Conservation (phyloP, 1,284 basidiomycete genomes). For the Bondarzewia mesenterica region DNA sequence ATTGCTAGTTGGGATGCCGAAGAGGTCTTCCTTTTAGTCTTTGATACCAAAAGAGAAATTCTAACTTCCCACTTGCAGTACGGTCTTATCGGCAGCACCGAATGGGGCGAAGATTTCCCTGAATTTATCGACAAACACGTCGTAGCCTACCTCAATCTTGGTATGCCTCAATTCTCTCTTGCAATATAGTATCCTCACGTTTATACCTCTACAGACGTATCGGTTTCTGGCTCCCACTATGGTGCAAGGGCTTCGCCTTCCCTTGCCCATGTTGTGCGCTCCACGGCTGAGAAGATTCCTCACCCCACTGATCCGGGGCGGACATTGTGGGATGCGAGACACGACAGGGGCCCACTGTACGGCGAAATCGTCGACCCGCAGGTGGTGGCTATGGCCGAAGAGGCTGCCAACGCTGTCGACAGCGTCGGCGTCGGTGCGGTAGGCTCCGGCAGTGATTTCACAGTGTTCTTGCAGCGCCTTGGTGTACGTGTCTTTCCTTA, state of each 20-base stretch:
- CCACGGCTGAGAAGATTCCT: conserved; percentile 58
- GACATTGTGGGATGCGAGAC: conserved; percentile 60
- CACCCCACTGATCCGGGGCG: conserved; percentile 50
- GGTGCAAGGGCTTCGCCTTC: conserved; percentile 57
- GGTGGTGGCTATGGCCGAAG: conserved; percentile 19
- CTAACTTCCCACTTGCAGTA: conserved; percentile 38
- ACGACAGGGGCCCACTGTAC: conserved; percentile 47
- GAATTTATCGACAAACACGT: conserved; percentile 72
- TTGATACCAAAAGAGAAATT: not conserved
- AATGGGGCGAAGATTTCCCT: conserved; percentile 86
- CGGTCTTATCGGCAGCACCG: conserved; percentile 81
- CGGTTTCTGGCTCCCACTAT: conserved; percentile 65
- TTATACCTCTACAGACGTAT: conserved; percentile 38
- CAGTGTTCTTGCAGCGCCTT: conserved; percentile 68
- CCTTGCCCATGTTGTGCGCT: conserved; percentile 66
- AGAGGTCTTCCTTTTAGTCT: conserved; percentile 41
- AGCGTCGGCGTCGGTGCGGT: conserved; percentile 29
- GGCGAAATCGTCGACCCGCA: conserved; percentile 24
- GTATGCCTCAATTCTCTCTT: conserved; percentile 27
- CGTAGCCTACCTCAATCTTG: conserved; percentile 85
- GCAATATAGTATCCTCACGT: conserved; percentile 1
- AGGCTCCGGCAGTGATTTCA: conserved; percentile 67
- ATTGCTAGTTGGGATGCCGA: conserved; percentile 92
- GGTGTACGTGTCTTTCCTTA: conserved; percentile 28
- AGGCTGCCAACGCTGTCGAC: conserved; percentile 18